Evolutionary conservation across 768 basidiomycete species (phyloP).

Genomic region (Boletus fagicola): DNA sequence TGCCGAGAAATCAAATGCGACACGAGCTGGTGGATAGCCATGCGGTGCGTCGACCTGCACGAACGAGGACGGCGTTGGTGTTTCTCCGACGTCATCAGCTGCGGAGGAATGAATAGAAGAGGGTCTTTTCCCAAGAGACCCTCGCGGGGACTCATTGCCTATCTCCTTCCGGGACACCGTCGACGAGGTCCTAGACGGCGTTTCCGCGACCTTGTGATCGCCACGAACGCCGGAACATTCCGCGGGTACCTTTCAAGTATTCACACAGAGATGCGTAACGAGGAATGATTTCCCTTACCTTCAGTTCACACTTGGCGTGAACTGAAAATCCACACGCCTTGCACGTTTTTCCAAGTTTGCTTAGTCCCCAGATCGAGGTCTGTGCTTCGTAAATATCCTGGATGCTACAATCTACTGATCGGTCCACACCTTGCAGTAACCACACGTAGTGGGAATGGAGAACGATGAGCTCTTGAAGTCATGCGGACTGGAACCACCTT

Average conservation of each 20-base stretch:
- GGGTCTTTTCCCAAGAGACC: constrained; percentile 6
- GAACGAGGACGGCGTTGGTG: constrained; percentile 59
- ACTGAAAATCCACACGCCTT: constrained; percentile 74
- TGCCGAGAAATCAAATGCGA: constrained; percentile 72
- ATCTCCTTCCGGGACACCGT: constrained; percentile 34
- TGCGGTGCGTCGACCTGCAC: constrained; percentile 41
- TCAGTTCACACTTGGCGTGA: constrained; percentile 82
- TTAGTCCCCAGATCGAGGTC: constrained; percentile 85
- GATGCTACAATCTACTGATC: background rate
- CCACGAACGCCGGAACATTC: constrained; percentile 48
- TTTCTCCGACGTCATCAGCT: constrained; percentile 10
- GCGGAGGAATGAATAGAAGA: constrained; percentile 6
- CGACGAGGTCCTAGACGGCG: constrained; percentile 33
- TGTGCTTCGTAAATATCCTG: constrained; percentile 28
- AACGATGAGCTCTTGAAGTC: constrained; percentile 83
- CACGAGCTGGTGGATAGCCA: constrained; percentile 50
- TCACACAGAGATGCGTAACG: constrained; percentile 10
- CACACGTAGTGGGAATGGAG: constrained; percentile 80
- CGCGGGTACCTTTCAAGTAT: constrained; percentile 59
- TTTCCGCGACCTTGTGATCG: constrained; percentile 24
- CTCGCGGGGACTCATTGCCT: constrained; percentile 17
- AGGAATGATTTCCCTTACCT: constrained; percentile 43
- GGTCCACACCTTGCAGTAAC: constrained; percentile 68
- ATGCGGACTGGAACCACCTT: constrained; percentile 69
- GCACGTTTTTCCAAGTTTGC: constrained; percentile 86